Evolutionary conservation across 2,329 filamentous ascomycete species (phyloP).

Genomic region (Fusarium veterinarium): DNA sequence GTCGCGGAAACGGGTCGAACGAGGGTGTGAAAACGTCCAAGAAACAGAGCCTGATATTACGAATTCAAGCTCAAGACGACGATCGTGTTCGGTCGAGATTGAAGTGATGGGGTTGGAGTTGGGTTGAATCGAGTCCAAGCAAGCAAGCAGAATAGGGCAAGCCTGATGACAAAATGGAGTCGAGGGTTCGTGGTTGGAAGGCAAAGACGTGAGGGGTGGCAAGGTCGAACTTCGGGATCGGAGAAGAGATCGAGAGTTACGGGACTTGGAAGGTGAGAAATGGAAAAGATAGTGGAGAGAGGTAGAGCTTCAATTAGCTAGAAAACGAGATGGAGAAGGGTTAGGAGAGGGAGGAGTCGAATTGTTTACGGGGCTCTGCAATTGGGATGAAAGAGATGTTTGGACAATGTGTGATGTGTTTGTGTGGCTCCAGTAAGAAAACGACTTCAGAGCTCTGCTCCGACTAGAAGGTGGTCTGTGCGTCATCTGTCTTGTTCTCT

Average conservation of each 20-base stretch:
- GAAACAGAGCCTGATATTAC: constrained; percentile 5
- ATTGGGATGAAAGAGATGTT: constrained; percentile 33
- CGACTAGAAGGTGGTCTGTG: constrained; percentile 25
- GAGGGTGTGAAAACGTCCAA: constrained; percentile 21
- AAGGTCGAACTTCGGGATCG: constrained; percentile 28
- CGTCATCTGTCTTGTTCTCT: constrained; percentile 8
- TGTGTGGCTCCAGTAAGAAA: constrained; percentile 30
- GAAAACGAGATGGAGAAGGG: constrained; percentile 15
- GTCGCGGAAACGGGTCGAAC: constrained; percentile 29
- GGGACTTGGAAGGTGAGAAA: constrained; percentile 31
- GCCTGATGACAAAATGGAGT: constrained; percentile 40
- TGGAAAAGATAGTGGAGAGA: constrained; percentile 16
- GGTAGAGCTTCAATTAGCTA: constrained; percentile 23
- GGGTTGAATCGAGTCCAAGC: constrained; percentile 15
- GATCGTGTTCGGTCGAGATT: constrained; percentile 29
- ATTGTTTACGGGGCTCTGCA: constrained; percentile 24
- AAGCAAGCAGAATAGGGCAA: constrained; percentile 34
- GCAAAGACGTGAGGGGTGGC: constrained; percentile 42
- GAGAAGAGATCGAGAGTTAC: constrained; percentile 11
- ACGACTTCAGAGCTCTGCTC: constrained; percentile 19
- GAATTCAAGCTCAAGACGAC: constrained; percentile 22
- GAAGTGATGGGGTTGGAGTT: background rate
- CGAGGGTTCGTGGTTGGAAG: constrained; percentile 39
- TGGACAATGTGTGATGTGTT: constrained; percentile 38
- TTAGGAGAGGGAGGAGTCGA: constrained; percentile 16